A percentile compares a stretch with the other conserved stretches of the same genome.
These are phyloP conservation scores for Lentinula sp. DNA, from an alignment of 768 basidiomycete species.

Conservation along the genomic window DNA sequence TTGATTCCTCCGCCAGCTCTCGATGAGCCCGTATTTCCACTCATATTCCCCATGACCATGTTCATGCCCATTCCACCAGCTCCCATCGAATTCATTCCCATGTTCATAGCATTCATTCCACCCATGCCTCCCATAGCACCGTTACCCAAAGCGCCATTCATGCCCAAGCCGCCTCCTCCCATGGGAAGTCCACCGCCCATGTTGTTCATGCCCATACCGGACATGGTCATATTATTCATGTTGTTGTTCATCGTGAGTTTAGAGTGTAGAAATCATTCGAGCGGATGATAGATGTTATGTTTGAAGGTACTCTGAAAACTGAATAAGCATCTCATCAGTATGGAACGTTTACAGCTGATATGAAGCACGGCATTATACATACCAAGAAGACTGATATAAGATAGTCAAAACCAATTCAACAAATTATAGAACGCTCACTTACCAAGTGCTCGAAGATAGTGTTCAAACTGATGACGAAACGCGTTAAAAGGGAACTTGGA, in stretches of 20 bases:
- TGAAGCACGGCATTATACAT: background rate
- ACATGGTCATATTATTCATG: slow-evolving; percentile 5
- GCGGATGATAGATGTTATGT: background rate
- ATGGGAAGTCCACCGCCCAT: background rate
- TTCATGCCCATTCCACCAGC: background rate
- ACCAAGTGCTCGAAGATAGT: background rate
- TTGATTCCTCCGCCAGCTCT: slow-evolving; percentile 1
- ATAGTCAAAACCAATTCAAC: background rate
- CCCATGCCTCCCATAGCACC: background rate
- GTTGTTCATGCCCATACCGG: slow-evolving; percentile 2
- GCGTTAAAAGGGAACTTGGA: background rate
- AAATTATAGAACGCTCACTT: background rate
- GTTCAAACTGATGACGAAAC: background rate
- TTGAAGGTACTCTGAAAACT: background rate
- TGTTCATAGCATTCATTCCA: background rate
- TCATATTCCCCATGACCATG: slow-evolving; percentile 1
- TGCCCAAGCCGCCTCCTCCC: slow-evolving; percentile 1
- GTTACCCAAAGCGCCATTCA: background rate
- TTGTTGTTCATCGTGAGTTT: slow-evolving; percentile 4
- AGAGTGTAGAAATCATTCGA: slow-evolving; percentile 1
- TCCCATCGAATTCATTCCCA: slow-evolving; percentile 2
- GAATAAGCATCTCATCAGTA: background rate
- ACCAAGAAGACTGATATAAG: background rate
- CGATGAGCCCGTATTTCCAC: slow-evolving; percentile 5
- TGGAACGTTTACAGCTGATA: background rate